A percentile compares a stretch with the other conserved stretches of the same genome.
phyloP scores from a whole-genome alignment of 306 rosid genomes.

The Sicyos baderoa region DNA sequence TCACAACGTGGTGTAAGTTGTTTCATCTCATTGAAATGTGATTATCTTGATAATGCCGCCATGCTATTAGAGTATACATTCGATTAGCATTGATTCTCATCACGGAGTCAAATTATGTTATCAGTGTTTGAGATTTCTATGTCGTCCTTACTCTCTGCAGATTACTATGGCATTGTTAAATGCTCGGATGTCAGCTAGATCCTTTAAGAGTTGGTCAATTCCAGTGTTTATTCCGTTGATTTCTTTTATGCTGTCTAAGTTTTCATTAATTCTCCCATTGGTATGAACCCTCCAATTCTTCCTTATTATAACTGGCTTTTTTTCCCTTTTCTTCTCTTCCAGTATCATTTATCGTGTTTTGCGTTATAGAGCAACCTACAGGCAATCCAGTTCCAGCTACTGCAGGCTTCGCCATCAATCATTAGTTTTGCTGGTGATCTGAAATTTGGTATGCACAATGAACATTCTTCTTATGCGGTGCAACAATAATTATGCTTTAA shows the following conservation, averaged over 20 bases:
- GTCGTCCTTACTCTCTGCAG: constrained; percentile 32
- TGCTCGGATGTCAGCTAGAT: constrained; percentile 75
- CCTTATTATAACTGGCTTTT: constrained; percentile 15
- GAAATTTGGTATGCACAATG: constrained; percentile 54
- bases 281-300: constrained; percentile 35
- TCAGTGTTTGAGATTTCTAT: constrained; percentile 18
- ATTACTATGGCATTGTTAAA: constrained; percentile 63
- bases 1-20: constrained; percentile 66
- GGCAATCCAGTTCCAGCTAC: constrained; percentile 74
- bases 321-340: background rate
- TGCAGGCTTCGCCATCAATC: constrained; percentile 67
- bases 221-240: constrained; percentile 62
- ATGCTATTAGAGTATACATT: background rate
- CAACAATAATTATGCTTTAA: background rate
- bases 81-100: background rate
- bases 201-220: constrained; percentile 63
- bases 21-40: constrained; percentile 11
- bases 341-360: constrained; percentile 27
- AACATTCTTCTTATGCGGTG: background rate
- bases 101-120: constrained; percentile 7
- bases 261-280: constrained; percentile 81
- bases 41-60: background rate
- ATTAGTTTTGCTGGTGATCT: constrained; percentile 73
- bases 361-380: constrained; percentile 59
- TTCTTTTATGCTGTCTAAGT: constrained; percentile 77